Conservation (phyloP, 2,329 filamentous ascomycete species). For the Fusarium ramigenum region DNA sequence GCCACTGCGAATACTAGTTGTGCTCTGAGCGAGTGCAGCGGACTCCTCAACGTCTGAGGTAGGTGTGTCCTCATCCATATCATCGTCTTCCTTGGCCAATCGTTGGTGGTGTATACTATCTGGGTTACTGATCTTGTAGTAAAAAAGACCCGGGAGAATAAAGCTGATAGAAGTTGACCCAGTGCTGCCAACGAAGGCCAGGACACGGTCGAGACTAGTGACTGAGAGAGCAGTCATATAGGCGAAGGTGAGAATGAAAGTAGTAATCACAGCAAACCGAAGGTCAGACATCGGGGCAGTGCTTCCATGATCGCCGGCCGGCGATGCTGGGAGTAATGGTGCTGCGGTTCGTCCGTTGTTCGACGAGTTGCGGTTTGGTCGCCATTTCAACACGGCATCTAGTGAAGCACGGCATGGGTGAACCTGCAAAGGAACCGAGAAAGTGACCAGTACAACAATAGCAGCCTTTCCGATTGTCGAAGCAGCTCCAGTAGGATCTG, state of each 20-base stretch:
- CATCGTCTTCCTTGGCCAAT: slow-evolving; percentile 90
- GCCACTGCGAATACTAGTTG: slow-evolving; percentile 55
- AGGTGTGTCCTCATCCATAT: slow-evolving; percentile 67
- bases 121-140: slow-evolving; percentile 96
- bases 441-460: slow-evolving; percentile 95
- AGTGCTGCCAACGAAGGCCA: slow-evolving; percentile 95
- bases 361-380: slow-evolving; percentile 64
- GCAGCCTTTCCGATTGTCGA: slow-evolving; percentile 94
- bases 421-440: slow-evolving; percentile 94
- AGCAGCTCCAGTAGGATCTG: slow-evolving; percentile 63
- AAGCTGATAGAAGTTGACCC: slow-evolving; percentile 97
- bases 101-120: slow-evolving; percentile 87
- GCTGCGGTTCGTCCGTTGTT: slow-evolving; percentile 52
- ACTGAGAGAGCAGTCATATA: slow-evolving; percentile 94
- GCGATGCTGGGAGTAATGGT: slow-evolving; percentile 52
- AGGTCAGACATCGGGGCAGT: slow-evolving; percentile 79
- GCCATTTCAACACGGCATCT: slow-evolving; percentile 94
- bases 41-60: slow-evolving; percentile 62
- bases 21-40: slow-evolving; percentile 56
- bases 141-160: slow-evolving; percentile 94
- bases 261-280: slow-evolving; percentile 90
- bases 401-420: slow-evolving; percentile 96
- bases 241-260: slow-evolving; percentile 81
- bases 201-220: slow-evolving; percentile 85
- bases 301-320: slow-evolving; percentile 60